A percentile compares a stretch with the other conserved stretches of the same genome.
phyloP scores from a whole-genome alignment of 192 early-diverging fungal species.

The Cladochytrium replicatum region DNA sequence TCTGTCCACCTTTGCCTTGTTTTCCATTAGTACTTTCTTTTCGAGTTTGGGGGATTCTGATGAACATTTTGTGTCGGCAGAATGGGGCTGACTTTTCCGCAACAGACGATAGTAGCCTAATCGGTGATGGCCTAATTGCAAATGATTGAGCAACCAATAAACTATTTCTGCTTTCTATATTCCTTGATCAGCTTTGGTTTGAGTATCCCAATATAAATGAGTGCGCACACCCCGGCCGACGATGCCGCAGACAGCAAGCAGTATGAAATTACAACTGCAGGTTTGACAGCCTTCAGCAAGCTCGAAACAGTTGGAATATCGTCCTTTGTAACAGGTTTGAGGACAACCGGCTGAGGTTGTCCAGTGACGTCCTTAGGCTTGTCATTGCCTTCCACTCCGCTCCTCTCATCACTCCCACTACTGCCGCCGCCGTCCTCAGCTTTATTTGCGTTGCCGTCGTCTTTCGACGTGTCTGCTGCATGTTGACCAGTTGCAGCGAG shows the following conservation, averaged over 20 bases:
- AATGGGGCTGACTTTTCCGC: too few species aligned
- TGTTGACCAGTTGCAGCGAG: slow-evolving; percentile 4
- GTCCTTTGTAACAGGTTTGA: slow-evolving; percentile 13
- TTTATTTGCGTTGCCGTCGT: slow-evolving; percentile 9
- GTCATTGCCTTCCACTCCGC: neutral
- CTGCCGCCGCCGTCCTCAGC: slow-evolving; percentile 3
- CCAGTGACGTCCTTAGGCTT: neutral
- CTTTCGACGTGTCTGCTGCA: neutral
- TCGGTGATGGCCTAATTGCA: too few species aligned
- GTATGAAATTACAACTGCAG: slow-evolving; percentile 11
- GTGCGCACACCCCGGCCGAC: slow-evolving; percentile 5
- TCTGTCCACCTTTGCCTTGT: too few species aligned
- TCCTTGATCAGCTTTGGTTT: slow-evolving; percentile 12
- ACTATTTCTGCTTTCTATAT: slow-evolving; percentile 6
- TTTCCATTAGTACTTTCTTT: too few species aligned
- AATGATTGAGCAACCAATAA: too few species aligned
- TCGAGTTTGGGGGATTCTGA: too few species aligned
- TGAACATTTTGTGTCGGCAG: too few species aligned
- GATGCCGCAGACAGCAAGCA: slow-evolving; percentile 5
- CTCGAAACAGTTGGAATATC: slow-evolving; percentile 15
- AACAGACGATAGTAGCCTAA: too few species aligned
- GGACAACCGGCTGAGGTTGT: too few species aligned
- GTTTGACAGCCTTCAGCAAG: slow-evolving; percentile 11
- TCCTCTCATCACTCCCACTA: neutral
- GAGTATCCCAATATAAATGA: slow-evolving; percentile 8